These are phyloP conservation scores for Leccinum subatratum DNA, from an alignment of 1,284 basidiomycete species.

Conservation along the genomic window DNA sequence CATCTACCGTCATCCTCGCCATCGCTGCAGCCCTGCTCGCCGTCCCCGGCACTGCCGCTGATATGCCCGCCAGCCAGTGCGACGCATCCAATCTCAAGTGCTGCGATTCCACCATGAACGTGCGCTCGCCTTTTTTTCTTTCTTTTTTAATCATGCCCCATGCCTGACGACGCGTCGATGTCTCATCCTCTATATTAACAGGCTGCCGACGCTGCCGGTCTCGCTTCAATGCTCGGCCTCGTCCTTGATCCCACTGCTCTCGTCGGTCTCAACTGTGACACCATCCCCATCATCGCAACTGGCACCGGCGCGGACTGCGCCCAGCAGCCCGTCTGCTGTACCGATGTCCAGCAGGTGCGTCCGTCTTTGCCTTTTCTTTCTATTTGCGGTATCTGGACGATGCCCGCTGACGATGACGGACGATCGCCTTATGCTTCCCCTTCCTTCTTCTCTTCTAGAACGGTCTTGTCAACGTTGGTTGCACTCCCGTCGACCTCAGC, in stretches of 20 bases:
- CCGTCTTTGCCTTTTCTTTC: background rate
- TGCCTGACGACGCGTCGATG: background rate
- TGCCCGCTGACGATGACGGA: background rate
- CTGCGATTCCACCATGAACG: background rate
- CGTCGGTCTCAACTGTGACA: conserved; percentile 3
- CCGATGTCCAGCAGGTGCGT: conserved; percentile 4
- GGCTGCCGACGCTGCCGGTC: background rate
- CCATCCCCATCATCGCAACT: background rate
- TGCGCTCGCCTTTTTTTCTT: conserved; percentile 1
- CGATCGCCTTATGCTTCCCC: background rate
- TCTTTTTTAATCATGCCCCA: background rate
- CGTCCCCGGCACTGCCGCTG: background rate
- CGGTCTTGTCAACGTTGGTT: conserved; percentile 6
- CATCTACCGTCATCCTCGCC: conserved; percentile 15
- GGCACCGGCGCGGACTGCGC: conserved; percentile 1
- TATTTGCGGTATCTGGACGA: no score
- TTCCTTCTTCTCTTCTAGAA: conserved; percentile 8
- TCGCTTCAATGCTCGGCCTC: background rate
- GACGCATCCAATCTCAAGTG: conserved; percentile 12
- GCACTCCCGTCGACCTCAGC: conserved; percentile 10
- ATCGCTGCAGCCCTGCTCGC: conserved; percentile 16
- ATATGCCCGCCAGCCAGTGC: conserved; percentile 10
- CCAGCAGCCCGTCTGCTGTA: conserved; percentile 15
- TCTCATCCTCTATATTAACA: background rate
- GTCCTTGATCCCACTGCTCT: background rate